These are phyloP conservation scores for Asterophora lycoperdoides DNA, from an alignment of 768 basidiomycete species.

Conservation along the genomic window DNA sequence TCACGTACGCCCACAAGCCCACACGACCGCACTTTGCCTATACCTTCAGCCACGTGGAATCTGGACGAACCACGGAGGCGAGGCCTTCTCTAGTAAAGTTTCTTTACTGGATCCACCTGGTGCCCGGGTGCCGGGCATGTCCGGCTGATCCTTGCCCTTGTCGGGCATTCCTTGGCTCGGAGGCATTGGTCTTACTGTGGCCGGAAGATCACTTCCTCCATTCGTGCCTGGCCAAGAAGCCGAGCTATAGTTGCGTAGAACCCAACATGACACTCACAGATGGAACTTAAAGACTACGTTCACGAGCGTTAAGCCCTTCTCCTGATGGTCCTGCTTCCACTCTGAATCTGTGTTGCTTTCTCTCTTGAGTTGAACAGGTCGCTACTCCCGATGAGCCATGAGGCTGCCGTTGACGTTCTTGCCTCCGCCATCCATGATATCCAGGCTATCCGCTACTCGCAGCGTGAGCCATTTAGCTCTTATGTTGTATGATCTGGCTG, in stretches of 20 bases:
- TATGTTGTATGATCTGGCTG: neutral
- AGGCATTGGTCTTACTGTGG: too few relatives aligned
- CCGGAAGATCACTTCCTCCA: too few relatives aligned
- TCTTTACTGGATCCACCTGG: too few relatives aligned
- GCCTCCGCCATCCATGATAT: constrained; percentile 31
- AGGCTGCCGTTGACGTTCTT: constrained; percentile 7
- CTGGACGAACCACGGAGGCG: too few relatives aligned
- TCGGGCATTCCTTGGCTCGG: too few relatives aligned
- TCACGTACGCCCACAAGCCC: too few relatives aligned
- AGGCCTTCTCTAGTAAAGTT: too few relatives aligned
- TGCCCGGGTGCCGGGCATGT: too few relatives aligned
- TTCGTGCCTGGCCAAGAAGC: constrained; percentile 6
- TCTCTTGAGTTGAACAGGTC: neutral
- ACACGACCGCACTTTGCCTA: too few relatives aligned
- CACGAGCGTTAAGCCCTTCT: neutral
- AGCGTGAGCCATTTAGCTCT: constrained; percentile 29
- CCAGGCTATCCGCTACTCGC: constrained; percentile 39
- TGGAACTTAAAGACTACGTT: neutral
- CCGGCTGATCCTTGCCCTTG: too few relatives aligned
- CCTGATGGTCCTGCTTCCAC: constrained; percentile 5
- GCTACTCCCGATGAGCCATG: constrained; percentile 7
- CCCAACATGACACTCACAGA: neutral
- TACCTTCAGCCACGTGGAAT: too few relatives aligned
- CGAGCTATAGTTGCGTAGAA: neutral
- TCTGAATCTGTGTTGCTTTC: neutral